Evolutionary conservation across 805 yeast species (phyloP).

Genomic region (Starmera pachycereana): DNA sequence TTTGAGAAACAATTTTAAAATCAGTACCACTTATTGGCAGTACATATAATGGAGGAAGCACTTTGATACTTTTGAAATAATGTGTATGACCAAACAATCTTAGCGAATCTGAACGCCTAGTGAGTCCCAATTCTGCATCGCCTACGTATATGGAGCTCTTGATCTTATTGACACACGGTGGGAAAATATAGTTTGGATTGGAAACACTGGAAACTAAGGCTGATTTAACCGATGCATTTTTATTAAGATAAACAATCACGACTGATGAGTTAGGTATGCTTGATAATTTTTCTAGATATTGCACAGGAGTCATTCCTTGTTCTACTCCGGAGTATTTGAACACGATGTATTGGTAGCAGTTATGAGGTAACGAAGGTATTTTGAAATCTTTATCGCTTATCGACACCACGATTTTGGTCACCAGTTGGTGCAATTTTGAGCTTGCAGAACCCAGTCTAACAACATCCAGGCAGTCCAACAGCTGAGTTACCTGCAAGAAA

Average conservation of each 20-base stretch:
- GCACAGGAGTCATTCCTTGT: not conserved
- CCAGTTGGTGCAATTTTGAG: not conserved
- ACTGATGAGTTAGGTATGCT: not conserved
- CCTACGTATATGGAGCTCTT: not conserved
- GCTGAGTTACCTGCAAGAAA: not conserved
- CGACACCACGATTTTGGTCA: not conserved
- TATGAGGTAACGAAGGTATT: not conserved
- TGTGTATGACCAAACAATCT: not conserved
- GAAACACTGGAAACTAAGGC: too few species aligned
- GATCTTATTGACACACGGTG: not conserved
- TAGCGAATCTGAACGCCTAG: not conserved
- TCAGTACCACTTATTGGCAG: constrained; percentile 5
- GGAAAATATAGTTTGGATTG: not conserved
- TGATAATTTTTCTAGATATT: not conserved
- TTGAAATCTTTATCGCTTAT: not conserved
- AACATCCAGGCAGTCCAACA: not conserved
- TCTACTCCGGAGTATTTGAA: not conserved
- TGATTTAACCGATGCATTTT: not conserved
- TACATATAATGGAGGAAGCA: constrained; percentile 12
- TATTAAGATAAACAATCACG: not conserved
- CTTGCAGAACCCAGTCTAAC: not conserved
- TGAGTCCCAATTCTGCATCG: not conserved
- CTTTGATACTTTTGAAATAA: not conserved
- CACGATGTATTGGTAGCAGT: not conserved
- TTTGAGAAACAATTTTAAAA: constrained; percentile 10